These are phyloP conservation scores for Colletotrichum agaves DNA, from an alignment of 2,329 filamentous ascomycete genomes.

Conservation along the genomic window DNA sequence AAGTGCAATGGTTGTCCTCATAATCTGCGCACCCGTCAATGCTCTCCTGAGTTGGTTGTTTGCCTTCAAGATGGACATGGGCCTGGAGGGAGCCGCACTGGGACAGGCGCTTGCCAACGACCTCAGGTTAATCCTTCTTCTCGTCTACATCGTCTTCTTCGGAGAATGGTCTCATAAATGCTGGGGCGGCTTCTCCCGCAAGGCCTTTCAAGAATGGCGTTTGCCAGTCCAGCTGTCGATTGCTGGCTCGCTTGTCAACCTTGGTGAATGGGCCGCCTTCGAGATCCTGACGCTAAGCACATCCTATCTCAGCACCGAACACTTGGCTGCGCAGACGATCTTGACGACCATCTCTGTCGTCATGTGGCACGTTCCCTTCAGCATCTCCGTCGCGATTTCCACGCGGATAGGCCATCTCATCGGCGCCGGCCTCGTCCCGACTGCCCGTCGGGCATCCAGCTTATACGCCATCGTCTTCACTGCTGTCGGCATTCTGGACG, in stretches of 20 bases:
- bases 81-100: constrained; percentile 62
- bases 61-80: constrained; percentile 53
- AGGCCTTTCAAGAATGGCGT: constrained; percentile 52
- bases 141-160: constrained; percentile 56
- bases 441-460: constrained; percentile 45
- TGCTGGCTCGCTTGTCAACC: constrained; percentile 51
- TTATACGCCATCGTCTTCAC: constrained; percentile 49
- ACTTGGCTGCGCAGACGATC: constrained; percentile 55
- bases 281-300: constrained; percentile 58
- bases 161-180: constrained; percentile 54
- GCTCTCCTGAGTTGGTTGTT: constrained; percentile 61
- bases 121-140: constrained; percentile 58
- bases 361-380: constrained; percentile 57
- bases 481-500: constrained; percentile 48
- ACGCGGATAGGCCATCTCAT: constrained; percentile 56
- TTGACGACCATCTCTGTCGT: constrained; percentile 53
- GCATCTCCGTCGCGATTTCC: constrained; percentile 53
- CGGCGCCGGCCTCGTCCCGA: constrained; percentile 47
- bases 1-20: constrained; percentile 57
- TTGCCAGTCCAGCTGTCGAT: constrained; percentile 51
- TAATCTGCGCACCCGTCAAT: constrained; percentile 60
- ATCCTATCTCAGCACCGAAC: constrained; percentile 54
- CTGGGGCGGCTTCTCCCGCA: constrained; percentile 55
- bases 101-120: constrained; percentile 61
- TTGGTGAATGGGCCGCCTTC: constrained; percentile 56